phyloP scores from a whole-genome alignment of 306 rosid species.

The Carpinus fangiana region DNA sequence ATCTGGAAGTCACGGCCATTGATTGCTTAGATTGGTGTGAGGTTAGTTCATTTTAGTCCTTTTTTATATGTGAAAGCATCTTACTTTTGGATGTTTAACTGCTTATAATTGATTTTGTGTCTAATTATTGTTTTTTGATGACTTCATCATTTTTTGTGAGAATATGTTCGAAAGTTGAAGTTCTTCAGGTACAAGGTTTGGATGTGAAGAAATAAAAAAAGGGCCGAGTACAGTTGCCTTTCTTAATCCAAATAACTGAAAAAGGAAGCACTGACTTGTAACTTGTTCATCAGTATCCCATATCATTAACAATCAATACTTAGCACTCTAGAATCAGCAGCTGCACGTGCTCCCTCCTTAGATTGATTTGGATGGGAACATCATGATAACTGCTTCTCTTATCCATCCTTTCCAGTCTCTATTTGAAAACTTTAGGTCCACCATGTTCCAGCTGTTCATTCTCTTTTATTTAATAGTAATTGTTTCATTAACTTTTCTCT shows the following conservation, averaged over 20 bases:
- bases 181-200: too few species aligned
- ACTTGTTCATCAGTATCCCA: neutral
- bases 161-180: too few species aligned
- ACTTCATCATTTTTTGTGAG: neutral
- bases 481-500: neutral
- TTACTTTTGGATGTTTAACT: neutral
- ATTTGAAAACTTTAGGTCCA: neutral
- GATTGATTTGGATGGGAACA: neutral
- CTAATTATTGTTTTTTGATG: neutral
- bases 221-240: neutral
- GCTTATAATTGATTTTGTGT: neutral
- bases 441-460: neutral
- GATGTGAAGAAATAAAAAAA: neutral
- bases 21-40: conserved; percentile 90
- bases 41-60: conserved; percentile 48
- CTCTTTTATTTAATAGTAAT: neutral
- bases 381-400: neutral
- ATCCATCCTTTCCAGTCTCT: neutral
- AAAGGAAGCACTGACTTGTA: neutral
- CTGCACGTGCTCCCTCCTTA: neutral
- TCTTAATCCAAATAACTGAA: neutral
- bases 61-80: neutral
- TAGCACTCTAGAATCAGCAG: neutral
- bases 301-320: neutral
- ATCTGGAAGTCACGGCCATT: conserved; percentile 62